Conservation (phyloP, 2,329 filamentous ascomycete genomes). For the Periconia macrospinosa region DNA sequence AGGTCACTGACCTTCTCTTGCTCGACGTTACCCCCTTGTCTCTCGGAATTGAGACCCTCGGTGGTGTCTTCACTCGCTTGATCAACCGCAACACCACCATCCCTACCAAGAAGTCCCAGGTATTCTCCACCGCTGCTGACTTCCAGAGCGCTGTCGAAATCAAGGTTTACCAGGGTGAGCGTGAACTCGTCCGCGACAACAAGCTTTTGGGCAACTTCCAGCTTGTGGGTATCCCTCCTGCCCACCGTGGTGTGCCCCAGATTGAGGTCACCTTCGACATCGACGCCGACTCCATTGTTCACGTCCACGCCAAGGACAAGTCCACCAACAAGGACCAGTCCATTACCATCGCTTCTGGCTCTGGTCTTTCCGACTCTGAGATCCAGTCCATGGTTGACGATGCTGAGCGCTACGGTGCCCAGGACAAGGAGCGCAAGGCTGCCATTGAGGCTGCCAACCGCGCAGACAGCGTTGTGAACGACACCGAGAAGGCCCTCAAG, state of each 20-base stretch:
- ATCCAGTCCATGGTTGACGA: conserved; percentile 98
- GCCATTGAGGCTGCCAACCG: conserved; percentile 97
- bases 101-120: conserved; percentile 99
- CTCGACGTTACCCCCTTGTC: conserved; percentile 94
- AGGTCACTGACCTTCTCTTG: conserved; percentile 97
- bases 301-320: conserved; percentile 99
- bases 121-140: conserved; percentile 99
- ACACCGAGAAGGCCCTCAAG: conserved; percentile 99
- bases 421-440: conserved; percentile 94
- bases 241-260: conserved; percentile 96
- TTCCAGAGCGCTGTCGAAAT: conserved; percentile 99
- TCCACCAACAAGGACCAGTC: conserved; percentile 99
- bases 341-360: conserved; percentile 97
- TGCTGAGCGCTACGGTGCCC: conserved; percentile 92
- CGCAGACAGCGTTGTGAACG: conserved; percentile 97
- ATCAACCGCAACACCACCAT: conserved; percentile 99
- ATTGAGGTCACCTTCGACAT: conserved; percentile 99
- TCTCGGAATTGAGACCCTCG: conserved; percentile 98
- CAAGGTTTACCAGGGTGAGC: conserved; percentile 99
- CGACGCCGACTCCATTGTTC: conserved; percentile 99
- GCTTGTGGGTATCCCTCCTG: conserved; percentile 94
- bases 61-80: conserved; percentile 99
- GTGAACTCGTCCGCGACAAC: conserved; percentile 80
- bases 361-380: conserved; percentile 90
- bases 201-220: conserved; percentile 99